Base-by-base conservation (phyloP, 1,139 yeast species). In the Magnusiomyces tetraspermus region DNA sequence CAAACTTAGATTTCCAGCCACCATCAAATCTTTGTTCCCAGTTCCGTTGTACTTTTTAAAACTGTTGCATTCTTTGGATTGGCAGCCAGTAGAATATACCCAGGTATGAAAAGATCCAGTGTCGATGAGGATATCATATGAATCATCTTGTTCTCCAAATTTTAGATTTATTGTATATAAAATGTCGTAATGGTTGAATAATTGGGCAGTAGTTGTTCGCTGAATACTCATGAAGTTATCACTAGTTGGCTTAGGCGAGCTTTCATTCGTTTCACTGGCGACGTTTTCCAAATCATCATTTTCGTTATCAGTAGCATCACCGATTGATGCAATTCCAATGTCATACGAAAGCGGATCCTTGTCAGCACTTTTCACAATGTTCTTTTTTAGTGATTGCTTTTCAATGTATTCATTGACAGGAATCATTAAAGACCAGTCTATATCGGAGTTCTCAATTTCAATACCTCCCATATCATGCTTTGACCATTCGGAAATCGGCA, bases 31-130 rank as follows among this genome's bases (percentile, higher is more conserved):
- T 55, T 53, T 73, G 73, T 40, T 66, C 61, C 2, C 24, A 17
- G 42, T 38, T 6, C 24, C 24, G 42, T 38, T 38, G 15, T 38
- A 38, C 42, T 38, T 38, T 19, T 21, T 38, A 8, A 38, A 38
- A 4, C 42, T n/a, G n/a, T 65, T 53, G 62, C 87, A 82, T 0
- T 79, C 72, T 15, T 62, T 57, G 33, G 74, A 71, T 0, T 68
- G 65, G 67, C 87, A 82, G 49, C 75, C 67, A 1, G 71, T 63
- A 50, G 80, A 80, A 61, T 79, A 80, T 2, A 82, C 73, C 88
- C 88, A 82, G 1, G 82, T 65, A 55, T 80, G 76, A 40, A 82
- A 79, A 38, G 84, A 79, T 1, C 85, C 87, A 0, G 88, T 82
- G 63, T 82, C 88, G 28, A 82, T 68, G 19, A 82, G 71, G 46